Evolutionary conservation across 2,329 filamentous ascomycete species (phyloP), one percentile per base, ranked within the genome.

Genomic region (Arthrobotrys sphaeroides): DNA sequence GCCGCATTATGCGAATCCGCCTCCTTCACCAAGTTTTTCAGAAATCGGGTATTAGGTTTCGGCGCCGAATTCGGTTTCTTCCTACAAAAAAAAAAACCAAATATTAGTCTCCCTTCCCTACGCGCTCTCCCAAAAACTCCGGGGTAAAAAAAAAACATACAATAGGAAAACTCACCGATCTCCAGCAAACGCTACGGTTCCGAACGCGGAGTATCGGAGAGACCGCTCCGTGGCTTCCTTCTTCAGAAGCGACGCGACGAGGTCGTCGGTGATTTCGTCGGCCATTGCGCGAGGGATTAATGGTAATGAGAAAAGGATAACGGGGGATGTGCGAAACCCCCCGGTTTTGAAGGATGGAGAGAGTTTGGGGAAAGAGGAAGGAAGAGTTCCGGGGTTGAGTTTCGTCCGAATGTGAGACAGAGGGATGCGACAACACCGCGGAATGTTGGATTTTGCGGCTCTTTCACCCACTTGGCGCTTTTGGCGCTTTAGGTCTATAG

Each of bases 1-100:
- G 92, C 91, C 22, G 91, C 89, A 86, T 99, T 99, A 83, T 99
- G 94, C 64, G 83, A 90, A 79, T 96, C 91, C 6, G 93, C 96
- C 78, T 95, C 91, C 77, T 90, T 91, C 77, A 99, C 92, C 68
- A 98, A 91, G 80, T 95, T 91, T 70, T 90, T 90, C 43, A 99
- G 84, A 81, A 98, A 98, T 33, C 91, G 88, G 0, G 92, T 97
- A 80, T 99, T 98, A 2, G 94, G 94, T 81, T 94, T 97, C 0
- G 92, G 92, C 77, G 87, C 88, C 61, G 66, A 61, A 36, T 55
- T 24, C 13, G 73, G 73, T 90, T 88, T 78, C 87, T 87, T 49
- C 2, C 64, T 75, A 26, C 5, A 51, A n/a, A 51, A 49, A 18
- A 18, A 40, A n/a, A n/a, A n/a, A n/a, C n/a, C n/a, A n/a, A n/a